Evolutionary conservation across 2,329 filamentous ascomycete species (phyloP).

Genomic region (Botrytis fragariae): DNA sequence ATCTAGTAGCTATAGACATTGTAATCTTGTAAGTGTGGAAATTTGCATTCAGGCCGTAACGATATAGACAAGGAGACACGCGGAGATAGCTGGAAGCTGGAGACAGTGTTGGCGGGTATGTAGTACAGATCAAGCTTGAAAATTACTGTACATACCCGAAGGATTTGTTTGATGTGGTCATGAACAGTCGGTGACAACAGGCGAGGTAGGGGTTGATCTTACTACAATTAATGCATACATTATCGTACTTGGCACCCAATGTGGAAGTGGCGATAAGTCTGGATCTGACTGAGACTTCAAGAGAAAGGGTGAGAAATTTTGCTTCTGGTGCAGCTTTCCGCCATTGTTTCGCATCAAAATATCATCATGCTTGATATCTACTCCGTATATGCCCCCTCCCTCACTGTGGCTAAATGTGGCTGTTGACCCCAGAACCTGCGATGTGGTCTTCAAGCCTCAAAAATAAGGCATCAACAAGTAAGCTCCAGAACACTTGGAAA

Average conservation of each 20-base stretch:
- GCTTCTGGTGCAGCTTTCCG: background rate
- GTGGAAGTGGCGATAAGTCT: too few species aligned
- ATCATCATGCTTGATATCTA: background rate
- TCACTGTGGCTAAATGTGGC: slow-evolving; percentile 3
- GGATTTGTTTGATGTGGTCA: slow-evolving; percentile 1
- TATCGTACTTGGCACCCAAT: background rate
- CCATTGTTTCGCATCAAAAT: background rate
- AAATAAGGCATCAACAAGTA: background rate
- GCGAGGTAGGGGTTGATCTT: background rate
- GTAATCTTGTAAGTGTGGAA: background rate
- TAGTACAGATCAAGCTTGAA: background rate
- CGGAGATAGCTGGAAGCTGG: background rate
- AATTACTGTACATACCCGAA: background rate
- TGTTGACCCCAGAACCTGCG: background rate
- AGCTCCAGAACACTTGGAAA: background rate
- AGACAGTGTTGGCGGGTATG: background rate
- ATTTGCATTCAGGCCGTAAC: background rate
- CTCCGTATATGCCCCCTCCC: background rate
- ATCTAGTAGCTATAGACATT: background rate
- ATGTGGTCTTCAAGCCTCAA: background rate
- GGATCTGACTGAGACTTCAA: background rate
- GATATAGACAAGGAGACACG: background rate
- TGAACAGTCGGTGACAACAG: background rate
- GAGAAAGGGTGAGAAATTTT: background rate
- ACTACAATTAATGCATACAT: background rate